These are phyloP conservation scores for Arthromyces matolae DNA, from an alignment of 768 basidiomycete genomes.

Conservation along the genomic window DNA sequence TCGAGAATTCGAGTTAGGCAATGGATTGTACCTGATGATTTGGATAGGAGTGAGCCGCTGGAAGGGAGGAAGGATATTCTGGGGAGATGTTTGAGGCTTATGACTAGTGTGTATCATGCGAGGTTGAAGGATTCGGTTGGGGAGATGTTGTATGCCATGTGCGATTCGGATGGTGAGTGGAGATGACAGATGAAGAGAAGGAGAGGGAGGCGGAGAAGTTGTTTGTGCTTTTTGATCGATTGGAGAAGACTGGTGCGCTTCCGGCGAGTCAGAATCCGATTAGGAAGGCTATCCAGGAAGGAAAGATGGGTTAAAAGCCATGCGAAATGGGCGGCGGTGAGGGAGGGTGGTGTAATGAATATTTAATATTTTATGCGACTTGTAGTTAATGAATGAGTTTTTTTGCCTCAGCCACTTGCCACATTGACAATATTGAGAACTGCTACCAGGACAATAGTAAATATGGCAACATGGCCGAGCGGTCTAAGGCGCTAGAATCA, in stretches of 20 bases:
- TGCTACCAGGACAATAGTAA: too few species aligned
- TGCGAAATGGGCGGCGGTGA: too few species aligned
- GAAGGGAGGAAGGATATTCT: conserved; percentile 71
- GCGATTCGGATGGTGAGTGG: conserved; percentile 63
- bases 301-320: conserved; percentile 8
- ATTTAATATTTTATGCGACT: too few species aligned
- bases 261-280: conserved; percentile 67
- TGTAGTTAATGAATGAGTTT: too few species aligned
- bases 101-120: conserved; percentile 69
- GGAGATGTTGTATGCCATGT: conserved; percentile 83
- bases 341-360: too few species aligned
- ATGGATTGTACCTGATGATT: conserved; percentile 68
- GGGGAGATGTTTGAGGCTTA: conserved; percentile 75
- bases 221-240: conserved; percentile 85
- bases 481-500: conserved; percentile 60
- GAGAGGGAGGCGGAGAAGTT: conserved; percentile 90
- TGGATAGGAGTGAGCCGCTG: conserved; percentile 77
- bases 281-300: conserved; percentile 56
- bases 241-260: conserved; percentile 74
- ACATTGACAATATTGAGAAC: too few species aligned
- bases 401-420: too few species aligned
- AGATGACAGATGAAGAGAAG: conserved; percentile 96
- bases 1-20: conserved; percentile 56
- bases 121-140: conserved; percentile 75
- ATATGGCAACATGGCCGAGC: conserved; percentile 47